Conservation (phyloP, 345 rosid genomes). For the Eucalyptus erythrocorys region DNA sequence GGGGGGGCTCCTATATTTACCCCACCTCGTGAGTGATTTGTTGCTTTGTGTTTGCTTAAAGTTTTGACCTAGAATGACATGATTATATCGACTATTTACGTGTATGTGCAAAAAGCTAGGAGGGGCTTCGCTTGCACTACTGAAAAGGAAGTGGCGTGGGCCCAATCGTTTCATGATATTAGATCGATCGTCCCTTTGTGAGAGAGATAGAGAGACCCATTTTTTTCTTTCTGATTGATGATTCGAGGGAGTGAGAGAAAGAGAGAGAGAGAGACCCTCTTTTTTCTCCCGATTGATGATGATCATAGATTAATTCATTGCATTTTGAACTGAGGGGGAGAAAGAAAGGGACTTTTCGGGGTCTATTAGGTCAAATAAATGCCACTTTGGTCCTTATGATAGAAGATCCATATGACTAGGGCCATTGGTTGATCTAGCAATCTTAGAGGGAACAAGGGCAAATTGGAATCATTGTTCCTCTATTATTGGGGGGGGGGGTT, state of each 20-base stretch:
- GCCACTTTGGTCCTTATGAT: background rate
- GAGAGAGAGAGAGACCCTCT: background rate
- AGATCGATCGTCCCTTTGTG: conserved; percentile 28
- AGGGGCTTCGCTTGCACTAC: conserved; percentile 59
- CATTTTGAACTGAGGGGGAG: background rate
- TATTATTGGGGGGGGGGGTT: conserved; percentile 18
- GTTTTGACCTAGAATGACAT: conserved; percentile 44
- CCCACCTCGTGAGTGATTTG: conserved; percentile 25
- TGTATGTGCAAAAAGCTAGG: conserved; percentile 15
- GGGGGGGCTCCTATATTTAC: background rate
- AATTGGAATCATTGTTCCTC: conserved; percentile 14
- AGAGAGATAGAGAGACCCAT: background rate
- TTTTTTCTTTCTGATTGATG: background rate
- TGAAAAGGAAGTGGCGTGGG: conserved; percentile 31
- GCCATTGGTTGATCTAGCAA: background rate
- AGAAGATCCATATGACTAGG: background rate
- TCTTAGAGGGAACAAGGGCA: background rate
- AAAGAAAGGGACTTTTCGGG: background rate
- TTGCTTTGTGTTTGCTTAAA: conserved; percentile 49
- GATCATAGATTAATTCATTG: conserved; percentile 13
- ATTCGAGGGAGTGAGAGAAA: background rate
- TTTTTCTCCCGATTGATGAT: background rate
- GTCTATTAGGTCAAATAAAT: background rate
- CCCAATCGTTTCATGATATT: conserved; percentile 44
- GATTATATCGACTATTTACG: background rate